Evolutionary conservation across 495 filamentous ascomycete species (phyloP).

Genomic region (Pseudevernia furfuracea): DNA sequence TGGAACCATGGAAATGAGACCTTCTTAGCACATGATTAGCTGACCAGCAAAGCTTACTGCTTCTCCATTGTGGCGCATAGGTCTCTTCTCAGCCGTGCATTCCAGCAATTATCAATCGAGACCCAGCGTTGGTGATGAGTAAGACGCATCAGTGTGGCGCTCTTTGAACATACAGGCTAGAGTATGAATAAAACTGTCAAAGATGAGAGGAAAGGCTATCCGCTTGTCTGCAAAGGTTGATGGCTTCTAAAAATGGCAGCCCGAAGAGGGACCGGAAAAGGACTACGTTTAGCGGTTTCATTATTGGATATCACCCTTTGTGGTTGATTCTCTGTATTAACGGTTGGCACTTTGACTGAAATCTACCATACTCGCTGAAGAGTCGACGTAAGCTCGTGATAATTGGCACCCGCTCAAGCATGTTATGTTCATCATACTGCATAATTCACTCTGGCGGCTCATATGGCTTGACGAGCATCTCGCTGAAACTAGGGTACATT

Average conservation of each 20-base stretch:
- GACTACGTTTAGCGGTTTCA: background rate
- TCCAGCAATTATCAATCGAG: background rate
- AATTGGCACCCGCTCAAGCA: background rate
- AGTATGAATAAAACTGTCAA: background rate
- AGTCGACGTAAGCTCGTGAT: background rate
- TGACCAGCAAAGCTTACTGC: background rate
- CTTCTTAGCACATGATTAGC: background rate
- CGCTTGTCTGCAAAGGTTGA: background rate
- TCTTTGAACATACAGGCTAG: background rate
- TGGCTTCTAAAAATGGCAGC: background rate
- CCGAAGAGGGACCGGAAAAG: background rate
- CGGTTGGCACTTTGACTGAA: background rate
- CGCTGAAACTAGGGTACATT: conserved; percentile 55
- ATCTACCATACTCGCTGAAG: background rate
- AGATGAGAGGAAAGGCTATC: conserved; percentile 11
- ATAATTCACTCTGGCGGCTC: conserved; percentile 58
- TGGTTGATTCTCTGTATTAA: background rate
- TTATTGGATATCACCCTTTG: background rate
- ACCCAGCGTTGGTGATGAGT: conserved; percentile 7
- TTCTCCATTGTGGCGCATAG: conserved; percentile 4
- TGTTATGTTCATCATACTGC: background rate
- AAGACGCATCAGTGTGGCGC: conserved; percentile 4
- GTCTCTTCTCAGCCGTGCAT: background rate
- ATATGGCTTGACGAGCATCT: conserved; percentile 85
- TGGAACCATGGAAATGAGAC: background rate